Base-by-base conservation (phyloP, 192 early-diverging fungal species). In the Coemansia sp. region DNA sequence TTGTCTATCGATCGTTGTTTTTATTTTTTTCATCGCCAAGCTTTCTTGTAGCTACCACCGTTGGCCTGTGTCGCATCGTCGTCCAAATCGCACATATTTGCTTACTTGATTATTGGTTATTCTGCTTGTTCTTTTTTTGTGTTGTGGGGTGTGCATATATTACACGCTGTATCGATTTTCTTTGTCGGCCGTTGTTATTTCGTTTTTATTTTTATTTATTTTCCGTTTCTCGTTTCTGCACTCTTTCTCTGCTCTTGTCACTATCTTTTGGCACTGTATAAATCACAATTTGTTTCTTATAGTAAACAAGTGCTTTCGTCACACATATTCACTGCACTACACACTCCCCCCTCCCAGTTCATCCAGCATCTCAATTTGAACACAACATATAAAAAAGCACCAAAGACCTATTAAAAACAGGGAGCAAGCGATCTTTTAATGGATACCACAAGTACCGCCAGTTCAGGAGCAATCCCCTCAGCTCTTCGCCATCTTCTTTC, bases 401-500 rank as follows among this genome's bases (percentile, higher is more conserved):
- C 22, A 47, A 57, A 58, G 29, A 49, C 8, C 19, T 8, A 51
- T 1, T 25, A 54, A 49, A 25, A 59, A 16, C 29, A 14, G 13
- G 39, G 13, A 55, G 61, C 53, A 45, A 58, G 18, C 54, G 32
- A 45, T 39, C 55, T 56, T 39, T 56, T 23, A 36, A 75, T 72
- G 70, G 74, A 76, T 65, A 71, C 68, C 61, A 71, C 65, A 34
- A 62, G 64, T 61, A 62, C 68, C 23, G 49, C 60, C 18, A 55
- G 61, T 48, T 46, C 57, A 22, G 57, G 23, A 27, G 71, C 60
- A 47, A 72, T 78, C 50, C 76, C 76, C n/a, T 63, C 70, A 35
- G 76, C 71, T 45, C 64, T 78, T 48, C 76, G 76, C 54, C 71
- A 73, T 57, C 71, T 78, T 36, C 76, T 78, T 35, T 67, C 61